phyloP scores from a whole-genome alignment of 176 grass and related monocot genomes.

The Rhynchospora pubera region DNA sequence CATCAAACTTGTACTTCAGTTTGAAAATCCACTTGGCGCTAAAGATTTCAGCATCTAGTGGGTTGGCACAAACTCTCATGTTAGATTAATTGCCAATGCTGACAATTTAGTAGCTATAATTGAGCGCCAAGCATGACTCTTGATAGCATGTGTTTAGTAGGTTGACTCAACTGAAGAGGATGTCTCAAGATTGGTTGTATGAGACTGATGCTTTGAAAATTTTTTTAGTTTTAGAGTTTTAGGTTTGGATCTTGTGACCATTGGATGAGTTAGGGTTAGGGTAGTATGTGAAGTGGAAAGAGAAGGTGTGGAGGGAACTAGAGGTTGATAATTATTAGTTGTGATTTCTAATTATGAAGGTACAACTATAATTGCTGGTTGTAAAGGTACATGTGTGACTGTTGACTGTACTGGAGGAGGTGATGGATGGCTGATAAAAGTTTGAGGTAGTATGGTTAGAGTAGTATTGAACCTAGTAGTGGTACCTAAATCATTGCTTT shows the following conservation, averaged over 20 bases:
- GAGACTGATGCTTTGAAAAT: neutral
- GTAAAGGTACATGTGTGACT: too few species aligned
- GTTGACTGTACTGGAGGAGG: too few species aligned
- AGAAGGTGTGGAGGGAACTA: neutral
- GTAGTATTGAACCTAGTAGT: too few species aligned
- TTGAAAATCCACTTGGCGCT: neutral
- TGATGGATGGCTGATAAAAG: too few species aligned
- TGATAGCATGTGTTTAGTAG: neutral
- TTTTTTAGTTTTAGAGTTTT: neutral
- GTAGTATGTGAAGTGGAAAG: neutral
- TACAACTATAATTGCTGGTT: too few species aligned
- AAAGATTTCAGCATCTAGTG: neutral
- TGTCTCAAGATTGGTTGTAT: neutral
- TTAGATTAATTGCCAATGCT: neutral
- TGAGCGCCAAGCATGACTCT: neutral
- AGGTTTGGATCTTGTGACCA: neutral
- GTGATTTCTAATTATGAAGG: too few species aligned
- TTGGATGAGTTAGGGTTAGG: neutral
- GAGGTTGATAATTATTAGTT: too few species aligned
- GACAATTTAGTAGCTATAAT: neutral
- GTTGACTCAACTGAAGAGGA: neutral
- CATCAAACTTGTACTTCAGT: neutral
- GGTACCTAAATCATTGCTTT: too few species aligned
- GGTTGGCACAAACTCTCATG: neutral
- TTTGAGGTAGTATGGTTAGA: too few species aligned